Percentiles rank a stretch among this genome's conserved stretches.
Evolutionary conservation across 2,329 filamentous ascomycete species (phyloP).

Genomic region (Escovopsis sp.): DNA sequence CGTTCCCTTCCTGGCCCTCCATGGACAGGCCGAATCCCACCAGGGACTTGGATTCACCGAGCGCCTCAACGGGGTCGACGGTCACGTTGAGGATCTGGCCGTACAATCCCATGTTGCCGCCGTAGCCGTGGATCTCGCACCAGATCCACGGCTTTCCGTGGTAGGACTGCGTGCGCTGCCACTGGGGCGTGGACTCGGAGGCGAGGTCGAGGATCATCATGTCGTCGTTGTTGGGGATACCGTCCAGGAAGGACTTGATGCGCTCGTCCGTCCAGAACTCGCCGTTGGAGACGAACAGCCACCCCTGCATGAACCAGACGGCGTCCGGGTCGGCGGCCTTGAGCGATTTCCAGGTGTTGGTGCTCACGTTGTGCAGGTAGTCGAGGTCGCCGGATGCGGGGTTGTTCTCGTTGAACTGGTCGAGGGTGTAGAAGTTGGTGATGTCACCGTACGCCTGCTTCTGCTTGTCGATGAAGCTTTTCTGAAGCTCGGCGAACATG

Average conservation of each 20-base stretch:
- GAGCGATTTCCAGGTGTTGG: conserved; percentile 29
- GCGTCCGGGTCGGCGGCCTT: conserved; percentile 32
- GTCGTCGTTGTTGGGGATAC: conserved; percentile 25
- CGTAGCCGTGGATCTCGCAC: conserved; percentile 37
- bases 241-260: conserved; percentile 33
- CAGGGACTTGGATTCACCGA: conserved; percentile 24
- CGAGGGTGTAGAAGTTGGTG: conserved; percentile 32
- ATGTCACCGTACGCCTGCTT: conserved; percentile 30
- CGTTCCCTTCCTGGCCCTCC: conserved; percentile 37
- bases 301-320: conserved; percentile 38
- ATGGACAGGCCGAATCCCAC: conserved; percentile 33
- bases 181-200: conserved; percentile 33
- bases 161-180: conserved; percentile 34
- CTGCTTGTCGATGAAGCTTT: conserved; percentile 31
- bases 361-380: conserved; percentile 25
- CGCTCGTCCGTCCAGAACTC: conserved; percentile 30
- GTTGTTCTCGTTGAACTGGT: conserved; percentile 38
- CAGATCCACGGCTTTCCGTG: conserved; percentile 39
- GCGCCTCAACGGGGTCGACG: conserved; percentile 28
- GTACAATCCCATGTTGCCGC: conserved; percentile 33
- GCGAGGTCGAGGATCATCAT: conserved; percentile 38
- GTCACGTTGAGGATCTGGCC: conserved; percentile 35
- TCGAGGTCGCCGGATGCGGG: conserved; percentile 29
- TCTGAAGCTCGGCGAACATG: conserved; percentile 27
- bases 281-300: conserved; percentile 30